Evolutionary conservation across 345 rosid species (phyloP), one percentile per base, ranked within the genome.

Genomic region (Aurinia saxatilis): DNA sequence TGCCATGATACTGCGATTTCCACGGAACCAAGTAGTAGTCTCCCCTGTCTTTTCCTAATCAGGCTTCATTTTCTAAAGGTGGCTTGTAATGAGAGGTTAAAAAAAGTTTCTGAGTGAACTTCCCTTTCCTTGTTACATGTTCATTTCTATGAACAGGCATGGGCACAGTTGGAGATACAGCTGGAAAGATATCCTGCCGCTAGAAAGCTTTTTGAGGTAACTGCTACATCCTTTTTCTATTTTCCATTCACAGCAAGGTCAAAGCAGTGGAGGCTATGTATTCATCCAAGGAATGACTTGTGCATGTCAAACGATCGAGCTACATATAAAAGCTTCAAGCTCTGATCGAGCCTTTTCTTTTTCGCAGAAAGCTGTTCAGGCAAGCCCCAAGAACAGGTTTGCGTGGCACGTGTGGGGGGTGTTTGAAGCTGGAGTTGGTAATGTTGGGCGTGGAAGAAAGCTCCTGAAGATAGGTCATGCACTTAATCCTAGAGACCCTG

Each of bases 341-440:
- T 46, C 53, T 54, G 27, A 50, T 31, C 42, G 36, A 34, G 7
- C 4, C 15, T 21, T 66, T 37, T 6, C 13, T 45, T 74, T 35
- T 30, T 34, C 59, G 63, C 46, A 90, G 99, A 87, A 77, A 85
- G 97, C 99, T 40, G 81, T 90, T 30, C 95, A 90, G 60, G 88
- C 97, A 47, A 93, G 99, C 76, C 99, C 97, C 41, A 90, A 93
- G 68, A 93, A 93, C 51, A 84, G 97, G 71, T 93, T 85, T 63
- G 87, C 99, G 0, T 93, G 99, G 99, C 97, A 93, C 25, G 86
- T 87, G 13, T 93, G 97, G 97, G 99, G 95, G 51, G 70, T 84
- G 59, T 93, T 90, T 79, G 99, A 93, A 77, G 80, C 82, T 60
- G 87, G 84, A 51, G 41, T 75, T 19, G 86, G 91, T 63, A 87